phyloP scores from a whole-genome alignment of 2,329 filamentous ascomycete genomes.

The Cytospora schulzeri region DNA sequence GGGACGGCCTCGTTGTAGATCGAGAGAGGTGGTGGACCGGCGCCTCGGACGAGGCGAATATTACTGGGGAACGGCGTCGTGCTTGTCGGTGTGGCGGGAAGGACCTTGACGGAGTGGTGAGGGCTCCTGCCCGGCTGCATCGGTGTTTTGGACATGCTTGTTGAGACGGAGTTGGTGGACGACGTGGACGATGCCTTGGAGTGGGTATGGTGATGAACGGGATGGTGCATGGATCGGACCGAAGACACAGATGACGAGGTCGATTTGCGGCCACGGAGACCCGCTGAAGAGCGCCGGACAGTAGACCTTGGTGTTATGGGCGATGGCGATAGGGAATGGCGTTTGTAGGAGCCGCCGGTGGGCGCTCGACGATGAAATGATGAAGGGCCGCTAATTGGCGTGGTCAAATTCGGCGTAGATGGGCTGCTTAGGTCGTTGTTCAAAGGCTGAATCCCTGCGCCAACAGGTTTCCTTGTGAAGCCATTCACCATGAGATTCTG shows the following conservation, averaged over 20 bases:
- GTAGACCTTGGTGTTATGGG: conserved; percentile 87
- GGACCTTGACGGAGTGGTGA: conserved; percentile 90
- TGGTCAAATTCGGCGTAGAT: conserved; percentile 36
- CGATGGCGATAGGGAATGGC: conserved; percentile 82
- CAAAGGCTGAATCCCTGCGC: conserved; percentile 26
- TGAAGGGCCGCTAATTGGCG: conserved; percentile 25
- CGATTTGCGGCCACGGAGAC: conserved; percentile 88
- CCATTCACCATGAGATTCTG: conserved; percentile 57
- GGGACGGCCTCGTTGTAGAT: conserved; percentile 63
- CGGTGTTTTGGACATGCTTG: conserved; percentile 67
- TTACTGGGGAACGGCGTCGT: conserved; percentile 74
- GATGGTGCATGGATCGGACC: conserved; percentile 83
- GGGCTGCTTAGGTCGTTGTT: conserved; percentile 35
- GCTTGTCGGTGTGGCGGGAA: conserved; percentile 82
- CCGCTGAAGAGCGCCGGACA: conserved; percentile 78
- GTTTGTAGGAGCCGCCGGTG: conserved; percentile 56
- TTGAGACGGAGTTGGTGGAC: conserved; percentile 73
- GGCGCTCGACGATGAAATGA: conserved; percentile 34
- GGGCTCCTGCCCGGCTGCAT: conserved; percentile 70
- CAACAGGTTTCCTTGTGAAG: conserved; percentile 34
- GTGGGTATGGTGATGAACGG: conserved; percentile 72
- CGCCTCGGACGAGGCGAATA: conserved; percentile 75
- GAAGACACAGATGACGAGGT: conserved; percentile 95
- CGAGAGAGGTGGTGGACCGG: conserved; percentile 49
- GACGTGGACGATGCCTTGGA: conserved; percentile 95